A percentile compares a stretch with the other conserved stretches of the same genome.
These are phyloP conservation scores for Cenococcum geophilum DNA, from an alignment of 495 filamentous ascomycete genomes.

Conservation along the genomic window DNA sequence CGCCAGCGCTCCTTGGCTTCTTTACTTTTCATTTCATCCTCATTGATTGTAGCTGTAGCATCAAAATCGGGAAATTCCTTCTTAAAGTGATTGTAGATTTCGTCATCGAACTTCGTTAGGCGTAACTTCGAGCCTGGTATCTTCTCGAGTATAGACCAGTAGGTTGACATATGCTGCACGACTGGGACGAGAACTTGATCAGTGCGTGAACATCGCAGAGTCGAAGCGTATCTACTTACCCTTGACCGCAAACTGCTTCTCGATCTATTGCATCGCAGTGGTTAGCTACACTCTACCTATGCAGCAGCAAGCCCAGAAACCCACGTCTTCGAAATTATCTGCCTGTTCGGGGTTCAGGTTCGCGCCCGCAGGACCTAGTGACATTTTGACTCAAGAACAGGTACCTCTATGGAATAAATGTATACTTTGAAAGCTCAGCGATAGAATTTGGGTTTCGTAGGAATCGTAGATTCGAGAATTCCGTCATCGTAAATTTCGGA, in stretches of 20 bases:
- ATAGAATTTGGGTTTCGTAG: neutral
- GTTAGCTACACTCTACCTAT: slow-evolving; percentile 5
- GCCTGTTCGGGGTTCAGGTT: slow-evolving; percentile 61
- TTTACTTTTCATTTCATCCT: slow-evolving; percentile 97
- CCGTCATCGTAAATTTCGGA: neutral
- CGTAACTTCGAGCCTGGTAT: slow-evolving; percentile 77
- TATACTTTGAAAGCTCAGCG: neutral
- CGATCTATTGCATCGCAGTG: slow-evolving; percentile 56
- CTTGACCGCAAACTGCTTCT: slow-evolving; percentile 99
- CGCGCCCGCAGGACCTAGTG: slow-evolving; percentile 40
- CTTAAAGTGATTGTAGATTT: slow-evolving; percentile 84
- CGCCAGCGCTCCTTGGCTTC: slow-evolving; percentile 93
- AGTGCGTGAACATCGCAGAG: neutral
- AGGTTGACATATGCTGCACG: slow-evolving; percentile 92
- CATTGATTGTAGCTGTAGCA: slow-evolving; percentile 67
- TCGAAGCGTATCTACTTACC: slow-evolving; percentile 42
- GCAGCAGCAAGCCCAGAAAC: slow-evolving; percentile 31
- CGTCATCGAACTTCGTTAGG: slow-evolving; percentile 88
- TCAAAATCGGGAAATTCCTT: slow-evolving; percentile 89
- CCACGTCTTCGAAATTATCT: slow-evolving; percentile 72
- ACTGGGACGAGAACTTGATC: slow-evolving; percentile 42
- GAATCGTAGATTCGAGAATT: neutral
- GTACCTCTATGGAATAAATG: neutral
- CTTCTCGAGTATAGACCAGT: slow-evolving; percentile 92
- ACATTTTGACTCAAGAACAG: slow-evolving; percentile 37